Evolutionary conservation across 352 stramenopile species (phyloP).

Genomic region (Globisporangium spiculum): DNA sequence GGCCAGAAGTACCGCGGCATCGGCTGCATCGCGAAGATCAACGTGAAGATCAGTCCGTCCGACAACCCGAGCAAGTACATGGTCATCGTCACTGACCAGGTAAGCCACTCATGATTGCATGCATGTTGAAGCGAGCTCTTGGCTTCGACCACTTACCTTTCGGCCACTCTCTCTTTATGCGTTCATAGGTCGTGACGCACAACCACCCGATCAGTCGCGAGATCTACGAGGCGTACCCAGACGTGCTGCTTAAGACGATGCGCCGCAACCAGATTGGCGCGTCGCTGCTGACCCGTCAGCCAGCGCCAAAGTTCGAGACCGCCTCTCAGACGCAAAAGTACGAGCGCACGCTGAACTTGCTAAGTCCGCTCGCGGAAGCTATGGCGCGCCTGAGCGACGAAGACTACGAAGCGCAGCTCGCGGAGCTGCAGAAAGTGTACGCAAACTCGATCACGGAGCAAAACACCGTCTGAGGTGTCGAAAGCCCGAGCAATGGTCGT

Average conservation of each 20-base stretch:
- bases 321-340: conserved; percentile 76
- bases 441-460: conserved; percentile 43
- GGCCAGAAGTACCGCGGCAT: conserved; percentile 83
- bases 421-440: conserved; percentile 79
- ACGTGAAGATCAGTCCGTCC: conserved; percentile 82
- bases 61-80: conserved; percentile 85
- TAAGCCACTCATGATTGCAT: conserved; percentile 12
- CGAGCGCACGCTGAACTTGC: conserved; percentile 58
- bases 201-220: conserved; percentile 83
- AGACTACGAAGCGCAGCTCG: conserved; percentile 71
- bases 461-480: conserved; percentile 51
- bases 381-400: conserved; percentile 72
- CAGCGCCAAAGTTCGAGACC: conserved; percentile 74
- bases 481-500: background rate
- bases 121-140: background rate
- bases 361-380: conserved; percentile 68
- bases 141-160: background rate
- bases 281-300: conserved; percentile 60
- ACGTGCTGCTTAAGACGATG: conserved; percentile 84
- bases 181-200: conserved; percentile 70
- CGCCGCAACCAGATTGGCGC: conserved; percentile 68
- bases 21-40: conserved; percentile 85
- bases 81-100: conserved; percentile 86
- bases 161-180: background rate
- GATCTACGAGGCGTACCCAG: conserved; percentile 84